Evolutionary conservation across 257 asterid genomes (phyloP).

Genomic region (Lycium barbarum): DNA sequence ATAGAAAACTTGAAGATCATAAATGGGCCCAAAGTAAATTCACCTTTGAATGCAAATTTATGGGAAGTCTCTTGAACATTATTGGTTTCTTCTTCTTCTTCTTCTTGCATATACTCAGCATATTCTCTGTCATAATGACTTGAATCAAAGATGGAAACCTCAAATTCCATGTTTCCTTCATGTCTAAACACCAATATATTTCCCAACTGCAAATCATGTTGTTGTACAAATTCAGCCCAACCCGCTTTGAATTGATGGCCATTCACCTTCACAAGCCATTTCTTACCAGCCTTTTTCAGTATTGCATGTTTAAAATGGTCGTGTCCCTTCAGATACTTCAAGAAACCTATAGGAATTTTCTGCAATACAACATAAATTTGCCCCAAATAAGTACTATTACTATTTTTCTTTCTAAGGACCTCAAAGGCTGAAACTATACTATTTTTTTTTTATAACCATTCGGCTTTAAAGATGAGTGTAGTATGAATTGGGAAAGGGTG

Average conservation of each 20-base stretch:
- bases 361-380: background rate
- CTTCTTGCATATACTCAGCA: background rate
- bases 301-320: background rate
- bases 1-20: too few relatives aligned
- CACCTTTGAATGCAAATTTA: background rate
- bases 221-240: conserved; percentile 27
- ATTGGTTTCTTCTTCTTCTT: too few relatives aligned
- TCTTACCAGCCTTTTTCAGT: conserved; percentile 4
- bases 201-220: conserved; percentile 31
- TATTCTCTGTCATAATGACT: conserved; percentile 13
- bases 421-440: too few relatives aligned
- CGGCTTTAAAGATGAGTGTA: too few relatives aligned
- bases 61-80: background rate
- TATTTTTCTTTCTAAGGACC: too few relatives aligned
- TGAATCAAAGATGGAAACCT: conserved; percentile 18
- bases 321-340: background rate
- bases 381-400: too few relatives aligned
- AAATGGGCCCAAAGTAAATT: too few relatives aligned
- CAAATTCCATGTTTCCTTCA: conserved; percentile 37
- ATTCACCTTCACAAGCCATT: conserved; percentile 27
- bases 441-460: too few relatives aligned
- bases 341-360: background rate
- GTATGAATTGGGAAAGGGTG: too few relatives aligned
- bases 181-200: conserved; percentile 30
- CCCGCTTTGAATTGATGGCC: background rate